These are phyloP conservation scores for Mariannaea elegans DNA, from an alignment of 2,329 filamentous ascomycete species.

Conservation along the genomic window DNA sequence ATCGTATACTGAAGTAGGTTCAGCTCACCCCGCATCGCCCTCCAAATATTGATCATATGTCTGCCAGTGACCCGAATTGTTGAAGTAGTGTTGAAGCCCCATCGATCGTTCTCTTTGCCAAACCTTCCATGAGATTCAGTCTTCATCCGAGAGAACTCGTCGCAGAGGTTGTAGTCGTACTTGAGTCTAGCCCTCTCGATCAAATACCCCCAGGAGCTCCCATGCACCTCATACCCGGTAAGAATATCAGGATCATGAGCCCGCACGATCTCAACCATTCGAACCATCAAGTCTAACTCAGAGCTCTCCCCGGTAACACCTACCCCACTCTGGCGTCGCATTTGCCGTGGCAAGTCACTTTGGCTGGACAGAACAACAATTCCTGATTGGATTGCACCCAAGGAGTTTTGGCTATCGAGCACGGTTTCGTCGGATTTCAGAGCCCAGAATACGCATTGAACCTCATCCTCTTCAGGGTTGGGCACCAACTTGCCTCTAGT, in stretches of 20 bases:
- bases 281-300: slow-evolving; percentile 85
- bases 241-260: slow-evolving; percentile 89
- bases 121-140: slow-evolving; percentile 83
- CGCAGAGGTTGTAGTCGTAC: slow-evolving; percentile 90
- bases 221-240: slow-evolving; percentile 94
- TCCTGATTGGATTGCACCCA: slow-evolving; percentile 68
- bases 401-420: slow-evolving; percentile 55
- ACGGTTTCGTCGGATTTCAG: slow-evolving; percentile 78
- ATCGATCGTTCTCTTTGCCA: slow-evolving; percentile 85
- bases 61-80: slow-evolving; percentile 92
- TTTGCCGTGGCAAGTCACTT: slow-evolving; percentile 64
- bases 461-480: slow-evolving; percentile 89
- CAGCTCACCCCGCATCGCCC: slow-evolving; percentile 92
- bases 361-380: slow-evolving; percentile 76
- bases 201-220: slow-evolving; percentile 92
- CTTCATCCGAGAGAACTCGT: slow-evolving; percentile 91
- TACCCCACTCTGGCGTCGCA: slow-evolving; percentile 68
- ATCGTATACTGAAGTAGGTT: slow-evolving; percentile 94
- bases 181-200: slow-evolving; percentile 87
- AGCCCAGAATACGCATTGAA: slow-evolving; percentile 91
- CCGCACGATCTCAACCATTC: slow-evolving; percentile 88
- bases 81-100: slow-evolving; percentile 94
- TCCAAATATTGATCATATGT: slow-evolving; percentile 97
- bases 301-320: slow-evolving; percentile 78
- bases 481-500: slow-evolving; percentile 82